Evolutionary conservation across 305 asterid species (phyloP), one percentile per base, ranked within the genome.

Genomic region (Fraxinus floribunda): DNA sequence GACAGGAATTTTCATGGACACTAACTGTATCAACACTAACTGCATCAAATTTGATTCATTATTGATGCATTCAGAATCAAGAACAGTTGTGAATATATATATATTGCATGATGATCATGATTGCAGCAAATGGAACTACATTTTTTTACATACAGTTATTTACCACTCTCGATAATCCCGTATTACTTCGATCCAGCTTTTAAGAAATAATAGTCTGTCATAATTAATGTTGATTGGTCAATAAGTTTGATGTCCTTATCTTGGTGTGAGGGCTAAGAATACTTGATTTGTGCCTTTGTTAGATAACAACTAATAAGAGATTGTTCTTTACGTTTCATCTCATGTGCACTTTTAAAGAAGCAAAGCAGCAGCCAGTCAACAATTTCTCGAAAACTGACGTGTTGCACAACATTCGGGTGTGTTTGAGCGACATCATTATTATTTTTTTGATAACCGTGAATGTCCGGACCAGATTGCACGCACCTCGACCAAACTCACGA

Each of bases 211-310:
- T 75, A 79, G 36, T 41, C 83, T 62, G 78, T 78, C 78, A 70
- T 84, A 85, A 83, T 89, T 62, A 86, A 85, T 80, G 71, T 52
- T 79, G 77, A 84, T 78, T 81, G 49, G 44, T 36, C 81, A 52
- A 39, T 78, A 88, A 82, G 84, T 79, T 80, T 82, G 24, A 22
- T 80, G 39, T 75, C 16, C 84, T 80, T 89, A 78, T 78, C 91
- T 89, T 91, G 89, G 80, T 86, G 89, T 92, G 85, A 79, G 76
- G 89, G 82, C 88, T 72, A 92, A 88, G 91, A 52, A 79, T 83
- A 80, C 91, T 88, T 84, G 83, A 82, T 84, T 80, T 78, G 75
- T 66, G 81, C 85, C 83, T 80, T 82, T 38, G 64, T 68, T 32
- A 79, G 22, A 38, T 72, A 44, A 76, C 71, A 36, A 75, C 46